Conservation (phyloP, 768 basidiomycete genomes). For the Piloderma croceum region DNA sequence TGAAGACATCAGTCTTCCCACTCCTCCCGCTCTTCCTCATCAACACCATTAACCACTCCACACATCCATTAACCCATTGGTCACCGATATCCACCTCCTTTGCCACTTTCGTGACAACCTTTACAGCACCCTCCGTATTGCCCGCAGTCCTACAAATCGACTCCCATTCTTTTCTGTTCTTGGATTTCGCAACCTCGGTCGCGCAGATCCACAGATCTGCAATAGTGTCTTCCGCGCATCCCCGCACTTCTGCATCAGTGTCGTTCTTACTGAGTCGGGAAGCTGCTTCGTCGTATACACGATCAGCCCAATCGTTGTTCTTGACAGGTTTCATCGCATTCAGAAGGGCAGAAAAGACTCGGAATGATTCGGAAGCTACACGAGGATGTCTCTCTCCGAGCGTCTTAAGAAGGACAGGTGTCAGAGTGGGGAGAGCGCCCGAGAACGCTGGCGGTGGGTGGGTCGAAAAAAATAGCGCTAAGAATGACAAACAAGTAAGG, state of each 20-base stretch:
- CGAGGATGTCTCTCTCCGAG: conserved; percentile 83
- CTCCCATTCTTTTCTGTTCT: conserved; percentile 76
- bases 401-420: conserved; percentile 68
- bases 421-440: conserved; percentile 57
- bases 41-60: conserved; percentile 71
- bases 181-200: conserved; percentile 59
- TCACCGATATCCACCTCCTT: conserved; percentile 63
- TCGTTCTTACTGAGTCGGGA: conserved; percentile 68
- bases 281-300: conserved; percentile 71
- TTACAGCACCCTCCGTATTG: conserved; percentile 70
- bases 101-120: conserved; percentile 80
- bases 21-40: conserved; percentile 73
- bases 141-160: conserved; percentile 66
- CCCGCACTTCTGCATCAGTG: conserved; percentile 88
- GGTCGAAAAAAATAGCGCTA: conserved; percentile 73
- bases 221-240: conserved; percentile 74
- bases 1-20: conserved; percentile 78
- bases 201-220: conserved; percentile 88
- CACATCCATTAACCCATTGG: conserved; percentile 75
- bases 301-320: conserved; percentile 58
- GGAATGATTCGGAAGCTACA: conserved; percentile 83
- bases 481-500: conserved; percentile 79
- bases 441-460: conserved; percentile 58
- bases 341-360: conserved; percentile 78
- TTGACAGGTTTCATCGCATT: conserved; percentile 69